These are phyloP conservation scores for Phytophthora ramorum DNA, from an alignment of 352 stramenopile species.

Conservation along the genomic window DNA sequence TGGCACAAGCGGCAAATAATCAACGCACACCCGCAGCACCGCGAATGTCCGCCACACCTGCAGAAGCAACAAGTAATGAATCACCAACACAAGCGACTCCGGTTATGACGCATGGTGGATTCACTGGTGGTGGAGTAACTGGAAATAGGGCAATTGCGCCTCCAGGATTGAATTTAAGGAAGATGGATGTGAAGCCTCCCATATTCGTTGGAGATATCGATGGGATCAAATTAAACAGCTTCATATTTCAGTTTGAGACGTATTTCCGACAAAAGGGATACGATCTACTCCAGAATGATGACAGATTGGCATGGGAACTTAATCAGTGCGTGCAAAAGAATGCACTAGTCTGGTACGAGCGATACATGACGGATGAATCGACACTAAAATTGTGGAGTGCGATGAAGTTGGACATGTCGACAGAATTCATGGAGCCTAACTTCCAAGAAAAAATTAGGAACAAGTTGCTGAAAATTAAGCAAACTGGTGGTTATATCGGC, in stretches of 20 bases:
- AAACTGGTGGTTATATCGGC: constrained; percentile 15
- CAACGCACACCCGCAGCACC: too few relatives aligned
- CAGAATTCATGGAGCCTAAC: constrained; percentile 24
- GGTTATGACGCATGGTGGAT: too few relatives aligned
- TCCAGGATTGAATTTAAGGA: background rate
- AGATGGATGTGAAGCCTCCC: constrained; percentile 1
- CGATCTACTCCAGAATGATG: constrained; percentile 9
- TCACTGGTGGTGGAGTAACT: too few relatives aligned
- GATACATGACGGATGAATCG: constrained; percentile 12
- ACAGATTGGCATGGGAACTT: background rate
- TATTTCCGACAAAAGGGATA: constrained; percentile 19
- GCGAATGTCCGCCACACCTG: too few relatives aligned
- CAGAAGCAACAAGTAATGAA: too few relatives aligned
- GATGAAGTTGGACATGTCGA: constrained; percentile 6
- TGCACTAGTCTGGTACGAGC: constrained; percentile 18
- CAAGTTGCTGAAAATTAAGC: constrained; percentile 16
- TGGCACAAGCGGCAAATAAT: too few relatives aligned
- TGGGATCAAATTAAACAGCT: constrained; percentile 6
- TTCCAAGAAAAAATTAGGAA: constrained; percentile 12
- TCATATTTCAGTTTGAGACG: constrained; percentile 15
- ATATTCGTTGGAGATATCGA: constrained; percentile 6
- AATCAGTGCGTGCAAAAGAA: constrained; percentile 24
- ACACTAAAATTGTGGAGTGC: constrained; percentile 11
- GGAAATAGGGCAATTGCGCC: too few relatives aligned
- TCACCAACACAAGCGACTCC: too few relatives aligned